Conservation (phyloP, 768 basidiomycete genomes). For the Hemileccinum impolitum region DNA sequence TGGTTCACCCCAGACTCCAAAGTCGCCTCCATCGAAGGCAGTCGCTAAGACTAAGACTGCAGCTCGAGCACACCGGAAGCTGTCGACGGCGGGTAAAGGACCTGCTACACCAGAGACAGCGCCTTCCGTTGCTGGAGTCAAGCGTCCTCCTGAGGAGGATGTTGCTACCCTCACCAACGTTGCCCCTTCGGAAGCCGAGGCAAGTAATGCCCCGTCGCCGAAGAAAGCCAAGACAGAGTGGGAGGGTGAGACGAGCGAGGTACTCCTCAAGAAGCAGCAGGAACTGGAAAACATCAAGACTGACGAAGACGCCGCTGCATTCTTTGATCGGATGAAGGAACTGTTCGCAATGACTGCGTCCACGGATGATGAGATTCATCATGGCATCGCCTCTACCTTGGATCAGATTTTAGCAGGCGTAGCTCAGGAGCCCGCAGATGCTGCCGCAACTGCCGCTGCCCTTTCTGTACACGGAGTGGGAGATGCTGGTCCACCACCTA, state of each 20-base stretch:
- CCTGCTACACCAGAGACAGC: conserved; percentile 36
- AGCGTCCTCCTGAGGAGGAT: conserved; percentile 36
- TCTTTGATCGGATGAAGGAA: conserved; percentile 64
- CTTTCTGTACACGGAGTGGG: conserved; percentile 24
- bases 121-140: conserved; percentile 30
- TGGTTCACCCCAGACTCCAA: conserved; percentile 63
- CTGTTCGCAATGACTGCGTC: conserved; percentile 50
- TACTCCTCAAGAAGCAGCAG: conserved; percentile 38
- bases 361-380: conserved; percentile 36
- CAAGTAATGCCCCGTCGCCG: conserved; percentile 57
- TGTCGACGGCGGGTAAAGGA: conserved; percentile 30
- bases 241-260: conserved; percentile 58
- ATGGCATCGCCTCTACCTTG: conserved; percentile 57
- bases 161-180: conserved; percentile 24
- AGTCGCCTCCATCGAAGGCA: conserved; percentile 64
- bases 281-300: conserved; percentile 51
- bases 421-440: conserved; percentile 36
- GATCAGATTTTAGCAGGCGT: conserved; percentile 63
- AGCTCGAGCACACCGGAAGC: conserved; percentile 26
- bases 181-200: conserved; percentile 31
- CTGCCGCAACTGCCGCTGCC: conserved; percentile 30
- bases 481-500: conserved; percentile 32
- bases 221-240: conserved; percentile 72
- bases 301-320: conserved; percentile 60
- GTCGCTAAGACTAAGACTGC: conserved; percentile 42